Conservation (phyloP, 2,329 filamentous ascomycete genomes). For the Epichloe sylvatica region DNA sequence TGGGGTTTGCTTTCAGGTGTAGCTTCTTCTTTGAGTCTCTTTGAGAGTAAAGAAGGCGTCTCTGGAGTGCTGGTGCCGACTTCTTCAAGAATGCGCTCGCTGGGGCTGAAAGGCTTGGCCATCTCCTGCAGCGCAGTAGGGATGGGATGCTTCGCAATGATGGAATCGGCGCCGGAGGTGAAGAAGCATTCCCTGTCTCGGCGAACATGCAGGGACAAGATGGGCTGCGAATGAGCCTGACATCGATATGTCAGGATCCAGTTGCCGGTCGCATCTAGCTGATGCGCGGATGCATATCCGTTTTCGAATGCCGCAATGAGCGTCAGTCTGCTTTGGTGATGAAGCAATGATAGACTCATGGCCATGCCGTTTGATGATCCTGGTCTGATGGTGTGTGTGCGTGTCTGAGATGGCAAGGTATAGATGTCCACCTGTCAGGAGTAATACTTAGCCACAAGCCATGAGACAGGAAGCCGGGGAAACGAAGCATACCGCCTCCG, state of each 20-base stretch:
- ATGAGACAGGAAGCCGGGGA: no score
- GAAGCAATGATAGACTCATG: constrained; percentile 62
- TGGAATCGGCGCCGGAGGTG: constrained; percentile 70
- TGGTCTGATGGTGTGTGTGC: constrained; percentile 45
- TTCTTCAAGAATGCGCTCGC: constrained; percentile 5
- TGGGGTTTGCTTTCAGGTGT: not conserved
- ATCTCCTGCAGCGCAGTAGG: constrained; percentile 20
- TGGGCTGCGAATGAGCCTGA: constrained; percentile 62
- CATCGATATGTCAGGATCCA: constrained; percentile 47
- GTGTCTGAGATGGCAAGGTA: constrained; percentile 58
- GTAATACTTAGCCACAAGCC: constrained; percentile 1
- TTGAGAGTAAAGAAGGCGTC: constrained; percentile 14
- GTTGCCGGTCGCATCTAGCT: constrained; percentile 27
- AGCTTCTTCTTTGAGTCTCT: constrained; percentile 7
- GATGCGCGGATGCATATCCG: constrained; percentile 56
- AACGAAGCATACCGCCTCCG: constrained; percentile 44
- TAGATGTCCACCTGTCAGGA: constrained; percentile 59
- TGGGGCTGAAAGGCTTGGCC: constrained; percentile 3
- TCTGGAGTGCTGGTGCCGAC: constrained; percentile 7
- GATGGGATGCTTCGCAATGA: constrained; percentile 64
- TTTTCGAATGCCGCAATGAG: constrained; percentile 75
- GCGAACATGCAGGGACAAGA: constrained; percentile 57
- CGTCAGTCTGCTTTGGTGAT: constrained; percentile 36
- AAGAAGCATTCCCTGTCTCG: constrained; percentile 46
- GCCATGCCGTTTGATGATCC: constrained; percentile 59